These are phyloP conservation scores for Vigna nakashimae DNA, from an alignment of 306 rosid species.

Conservation along the genomic window DNA sequence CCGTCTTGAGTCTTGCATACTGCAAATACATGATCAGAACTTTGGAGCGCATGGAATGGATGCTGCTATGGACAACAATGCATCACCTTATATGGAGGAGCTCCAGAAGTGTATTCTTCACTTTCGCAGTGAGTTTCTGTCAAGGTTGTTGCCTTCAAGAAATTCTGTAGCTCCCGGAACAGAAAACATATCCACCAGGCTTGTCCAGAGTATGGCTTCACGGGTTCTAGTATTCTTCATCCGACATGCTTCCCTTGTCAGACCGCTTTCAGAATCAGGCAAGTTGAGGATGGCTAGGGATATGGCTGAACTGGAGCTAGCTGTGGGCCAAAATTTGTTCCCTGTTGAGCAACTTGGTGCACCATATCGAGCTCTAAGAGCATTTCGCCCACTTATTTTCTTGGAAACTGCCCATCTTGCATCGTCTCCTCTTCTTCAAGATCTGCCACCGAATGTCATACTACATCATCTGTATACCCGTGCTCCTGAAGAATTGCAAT, in stretches of 20 bases:
- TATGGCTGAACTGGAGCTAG: conserved; percentile 98
- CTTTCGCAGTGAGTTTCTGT: conserved; percentile 88
- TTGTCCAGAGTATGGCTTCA: conserved; percentile 94
- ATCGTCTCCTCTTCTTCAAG: conserved; percentile 92
- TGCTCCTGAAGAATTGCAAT: conserved; percentile 89
- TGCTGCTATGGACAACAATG: conserved; percentile 94
- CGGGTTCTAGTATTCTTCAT: conserved; percentile 91
- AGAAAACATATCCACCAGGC: conserved; percentile 92
- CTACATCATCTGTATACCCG: conserved; percentile 95
- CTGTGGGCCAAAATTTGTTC: conserved; percentile 92
- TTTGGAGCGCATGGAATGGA: conserved; percentile 85
- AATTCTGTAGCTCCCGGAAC: conserved; percentile 52
- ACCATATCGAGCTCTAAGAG: conserved; percentile 93
- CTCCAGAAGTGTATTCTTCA: conserved; percentile 90
- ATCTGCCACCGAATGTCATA: conserved; percentile 83
- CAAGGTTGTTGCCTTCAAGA: conserved; percentile 79
- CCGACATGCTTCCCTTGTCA: conserved; percentile 95
- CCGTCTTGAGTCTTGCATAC: conserved; percentile 90
- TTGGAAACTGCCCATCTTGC: conserved; percentile 94
- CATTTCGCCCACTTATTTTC: conserved; percentile 97
- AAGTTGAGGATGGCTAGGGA: conserved; percentile 99
- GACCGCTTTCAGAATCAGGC: conserved; percentile 99
- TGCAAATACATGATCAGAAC: conserved; percentile 93
- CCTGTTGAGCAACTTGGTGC: conserved; percentile 97
- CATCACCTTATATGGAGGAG: conserved; percentile 99